These are phyloP conservation scores for Phaeoacremonium minimum DNA, from an alignment of 2,329 filamentous ascomycete genomes.

Conservation along the genomic window DNA sequence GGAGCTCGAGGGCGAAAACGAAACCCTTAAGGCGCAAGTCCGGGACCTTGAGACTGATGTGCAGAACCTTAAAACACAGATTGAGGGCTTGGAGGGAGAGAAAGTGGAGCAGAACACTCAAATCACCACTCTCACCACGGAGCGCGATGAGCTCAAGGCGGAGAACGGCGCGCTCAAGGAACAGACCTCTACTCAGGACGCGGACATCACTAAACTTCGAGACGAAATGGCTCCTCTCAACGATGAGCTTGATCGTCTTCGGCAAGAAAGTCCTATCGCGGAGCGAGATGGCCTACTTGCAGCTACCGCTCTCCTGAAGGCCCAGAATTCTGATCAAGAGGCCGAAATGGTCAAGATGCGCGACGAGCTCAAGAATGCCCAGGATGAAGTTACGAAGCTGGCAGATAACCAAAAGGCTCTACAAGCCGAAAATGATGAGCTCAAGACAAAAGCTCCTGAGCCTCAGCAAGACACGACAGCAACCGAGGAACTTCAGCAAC, in stretches of 20 bases:
- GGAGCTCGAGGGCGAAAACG: slow-evolving; percentile 8
- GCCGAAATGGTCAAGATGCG: slow-evolving; percentile 28
- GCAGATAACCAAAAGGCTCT: slow-evolving; percentile 2
- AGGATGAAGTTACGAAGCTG: not conserved
- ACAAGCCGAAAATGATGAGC: slow-evolving; percentile 6
- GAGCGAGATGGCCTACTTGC: too few species aligned
- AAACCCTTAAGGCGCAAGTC: not conserved
- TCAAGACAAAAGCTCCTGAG: not conserved
- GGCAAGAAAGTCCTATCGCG: too few species aligned
- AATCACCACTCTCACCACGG: slow-evolving; percentile 2
- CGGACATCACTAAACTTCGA: slow-evolving; percentile 6
- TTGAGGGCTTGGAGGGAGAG: slow-evolving; percentile 5
- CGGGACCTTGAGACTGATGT: not conserved
- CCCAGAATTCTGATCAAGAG: too few species aligned
- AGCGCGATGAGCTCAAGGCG: slow-evolving; percentile 4
- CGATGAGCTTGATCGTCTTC: slow-evolving; percentile 6
- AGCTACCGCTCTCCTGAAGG: too few species aligned
- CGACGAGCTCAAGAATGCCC: slow-evolving; percentile 1
- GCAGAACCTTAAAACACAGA: slow-evolving; percentile 1
- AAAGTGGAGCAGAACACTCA: slow-evolving; percentile 4
- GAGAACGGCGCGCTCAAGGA: slow-evolving; percentile 7
- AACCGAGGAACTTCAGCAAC: not conserved
- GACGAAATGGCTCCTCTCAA: slow-evolving; percentile 3
- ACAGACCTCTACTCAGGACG: slow-evolving; percentile 6
- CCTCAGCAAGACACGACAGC: not conserved